phyloP scores from a whole-genome alignment of 2,329 filamentous ascomycete species.

The Sphaerostilbella broomeana region DNA sequence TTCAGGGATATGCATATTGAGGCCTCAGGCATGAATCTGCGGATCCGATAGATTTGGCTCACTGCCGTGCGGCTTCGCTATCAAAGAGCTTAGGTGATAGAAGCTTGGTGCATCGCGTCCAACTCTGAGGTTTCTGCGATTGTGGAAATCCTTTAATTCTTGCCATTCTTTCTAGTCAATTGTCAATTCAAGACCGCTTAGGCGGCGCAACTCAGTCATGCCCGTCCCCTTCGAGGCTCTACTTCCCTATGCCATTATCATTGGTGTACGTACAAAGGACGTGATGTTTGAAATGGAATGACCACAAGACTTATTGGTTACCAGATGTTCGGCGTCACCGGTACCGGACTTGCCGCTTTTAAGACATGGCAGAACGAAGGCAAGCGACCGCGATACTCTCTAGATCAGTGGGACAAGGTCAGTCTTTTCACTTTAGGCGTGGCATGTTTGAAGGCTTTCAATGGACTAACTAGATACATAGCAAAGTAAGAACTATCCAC shows the following conservation, averaged over 20 bases:
- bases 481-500: constrained; percentile 43
- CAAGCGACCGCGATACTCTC: constrained; percentile 52
- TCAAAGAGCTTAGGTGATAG: constrained; percentile 5
- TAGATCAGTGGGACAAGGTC: constrained; percentile 60
- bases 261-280: constrained; percentile 41
- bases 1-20: constrained; percentile 2
- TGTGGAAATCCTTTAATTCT: not conserved
- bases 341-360: constrained; percentile 51
- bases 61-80: constrained; percentile 10
- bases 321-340: constrained; percentile 58
- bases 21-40: constrained; percentile 19
- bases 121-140: constrained; percentile 17
- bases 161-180: not conserved
- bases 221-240: constrained; percentile 58
- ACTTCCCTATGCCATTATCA: constrained; percentile 59
- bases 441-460: not conserved
- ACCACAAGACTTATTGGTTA: constrained; percentile 20
- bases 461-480: constrained; percentile 31
- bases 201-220: constrained; percentile 38
- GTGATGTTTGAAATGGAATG: not conserved
- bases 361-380: constrained; percentile 54
- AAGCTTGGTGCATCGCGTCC: constrained; percentile 15
- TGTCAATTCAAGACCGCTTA: constrained; percentile 22
- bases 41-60: constrained; percentile 5
- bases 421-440: constrained; percentile 17